These are phyloP conservation scores for Ustilago hordei DNA, from an alignment of 1,284 basidiomycete species.

Conservation along the genomic window DNA sequence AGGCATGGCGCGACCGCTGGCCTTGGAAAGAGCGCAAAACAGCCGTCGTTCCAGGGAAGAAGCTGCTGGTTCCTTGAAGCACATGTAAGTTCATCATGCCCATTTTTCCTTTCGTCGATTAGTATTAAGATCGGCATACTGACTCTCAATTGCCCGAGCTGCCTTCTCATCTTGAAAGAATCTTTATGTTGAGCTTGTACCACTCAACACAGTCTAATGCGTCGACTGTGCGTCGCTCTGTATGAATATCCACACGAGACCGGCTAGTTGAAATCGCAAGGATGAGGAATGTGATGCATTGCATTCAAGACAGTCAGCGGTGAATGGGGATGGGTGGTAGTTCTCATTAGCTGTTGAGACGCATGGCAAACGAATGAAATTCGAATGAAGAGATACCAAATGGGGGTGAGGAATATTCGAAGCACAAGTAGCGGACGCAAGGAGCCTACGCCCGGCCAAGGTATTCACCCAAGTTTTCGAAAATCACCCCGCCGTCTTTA, in stretches of 20 bases:
- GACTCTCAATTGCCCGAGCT: background rate
- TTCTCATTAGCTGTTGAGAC: background rate
- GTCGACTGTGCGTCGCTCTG: background rate
- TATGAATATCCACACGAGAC: background rate
- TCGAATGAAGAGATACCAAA: background rate
- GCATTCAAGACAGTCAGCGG: background rate
- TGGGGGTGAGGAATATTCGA: too few species aligned
- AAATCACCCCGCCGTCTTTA: background rate
- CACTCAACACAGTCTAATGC: slow-evolving; percentile 20
- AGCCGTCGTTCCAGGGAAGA: slow-evolving; percentile 37
- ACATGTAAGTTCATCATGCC: slow-evolving; percentile 25
- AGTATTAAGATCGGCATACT: background rate
- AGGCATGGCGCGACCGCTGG: background rate
- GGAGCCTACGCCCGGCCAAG: background rate
- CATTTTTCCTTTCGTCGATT: too few species aligned
- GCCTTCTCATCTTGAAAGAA: slow-evolving; percentile 12
- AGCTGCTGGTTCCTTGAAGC: slow-evolving; percentile 52
- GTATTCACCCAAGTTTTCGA: background rate
- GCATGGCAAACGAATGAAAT: background rate
- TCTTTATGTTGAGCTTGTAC: slow-evolving; percentile 42
- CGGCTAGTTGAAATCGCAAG: background rate
- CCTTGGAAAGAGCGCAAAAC: background rate
- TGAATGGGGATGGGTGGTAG: background rate
- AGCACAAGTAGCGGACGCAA: background rate
- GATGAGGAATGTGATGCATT: background rate